Conservation (phyloP, 495 filamentous ascomycete genomes). For the Neurospora cerealis region DNA sequence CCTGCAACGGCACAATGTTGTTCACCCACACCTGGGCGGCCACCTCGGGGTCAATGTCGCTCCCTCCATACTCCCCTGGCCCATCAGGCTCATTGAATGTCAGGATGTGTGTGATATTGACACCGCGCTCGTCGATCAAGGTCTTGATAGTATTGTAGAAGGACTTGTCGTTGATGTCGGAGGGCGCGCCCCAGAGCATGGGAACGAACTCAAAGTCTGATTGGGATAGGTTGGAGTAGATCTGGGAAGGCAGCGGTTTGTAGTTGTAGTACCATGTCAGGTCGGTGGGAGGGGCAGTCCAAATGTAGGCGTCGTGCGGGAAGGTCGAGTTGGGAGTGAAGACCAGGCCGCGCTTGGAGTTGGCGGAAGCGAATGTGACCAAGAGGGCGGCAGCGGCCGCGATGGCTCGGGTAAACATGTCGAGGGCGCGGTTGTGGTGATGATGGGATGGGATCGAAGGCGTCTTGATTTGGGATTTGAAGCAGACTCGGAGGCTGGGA, state of each 20-base stretch:
- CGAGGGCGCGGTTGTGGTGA: neutral
- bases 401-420: neutral
- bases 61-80: constrained; percentile 42
- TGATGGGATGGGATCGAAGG: constrained; percentile 2
- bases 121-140: constrained; percentile 38
- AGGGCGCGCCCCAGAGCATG: constrained; percentile 59
- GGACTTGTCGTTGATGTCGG: constrained; percentile 33
- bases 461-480: neutral
- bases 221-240: constrained; percentile 32
- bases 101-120: constrained; percentile 55
- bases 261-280: constrained; percentile 86
- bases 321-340: constrained; percentile 44
- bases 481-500: neutral
- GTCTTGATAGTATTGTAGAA: constrained; percentile 45
- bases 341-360: constrained; percentile 60
- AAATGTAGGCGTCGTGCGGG: constrained; percentile 50
- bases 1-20: constrained; percentile 54
- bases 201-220: constrained; percentile 61
- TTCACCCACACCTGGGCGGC: constrained; percentile 58
- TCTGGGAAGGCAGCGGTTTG: constrained; percentile 37
- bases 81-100: constrained; percentile 71
- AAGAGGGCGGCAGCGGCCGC: constrained; percentile 4
- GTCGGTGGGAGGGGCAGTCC: constrained; percentile 40
- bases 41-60: constrained; percentile 38
- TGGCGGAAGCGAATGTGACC: constrained; percentile 16